A percentile compares a stretch with the other conserved stretches of the same genome.
phyloP scores from a whole-genome alignment of 2,329 filamentous ascomycete genomes.

The Fusarium hostae region DNA sequence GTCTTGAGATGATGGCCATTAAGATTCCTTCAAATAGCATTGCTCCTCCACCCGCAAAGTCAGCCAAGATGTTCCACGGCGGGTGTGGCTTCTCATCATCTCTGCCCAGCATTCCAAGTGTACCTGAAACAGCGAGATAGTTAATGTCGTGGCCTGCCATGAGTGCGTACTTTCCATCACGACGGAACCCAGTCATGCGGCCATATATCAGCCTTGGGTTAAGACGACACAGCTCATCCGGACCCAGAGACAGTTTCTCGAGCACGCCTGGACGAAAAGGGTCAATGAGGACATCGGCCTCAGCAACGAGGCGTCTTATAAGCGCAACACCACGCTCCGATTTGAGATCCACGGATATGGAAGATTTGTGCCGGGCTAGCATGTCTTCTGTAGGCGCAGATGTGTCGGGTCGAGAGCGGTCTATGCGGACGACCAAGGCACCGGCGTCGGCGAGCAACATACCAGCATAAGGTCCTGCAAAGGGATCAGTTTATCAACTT shows the following conservation, averaged over 20 bases:
- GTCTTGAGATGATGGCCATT: constrained; percentile 77
- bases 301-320: constrained; percentile 71
- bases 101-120: constrained; percentile 79
- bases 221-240: constrained; percentile 69
- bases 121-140: constrained; percentile 89
- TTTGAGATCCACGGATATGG: constrained; percentile 84
- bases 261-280: constrained; percentile 92
- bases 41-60: constrained; percentile 91
- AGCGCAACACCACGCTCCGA: constrained; percentile 70
- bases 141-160: constrained; percentile 99
- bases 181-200: constrained; percentile 88
- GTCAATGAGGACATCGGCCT: constrained; percentile 90
- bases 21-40: constrained; percentile 85
- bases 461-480: constrained; percentile 83
- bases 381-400: constrained; percentile 72
- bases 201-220: constrained; percentile 85
- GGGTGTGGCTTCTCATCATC: constrained; percentile 76
- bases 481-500: not conserved
- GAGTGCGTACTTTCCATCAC: constrained; percentile 83
- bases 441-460: constrained; percentile 91
- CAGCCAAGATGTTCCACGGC: constrained; percentile 85
- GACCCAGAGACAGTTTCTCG: constrained; percentile 83
- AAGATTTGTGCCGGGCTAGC: constrained; percentile 83
- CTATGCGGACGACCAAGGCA: constrained; percentile 86
- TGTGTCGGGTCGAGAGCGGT: constrained; percentile 66